These are phyloP conservation scores for Prototheca wickerhamii DNA, from an alignment of 163 green algal species.

Conservation along the genomic window DNA sequence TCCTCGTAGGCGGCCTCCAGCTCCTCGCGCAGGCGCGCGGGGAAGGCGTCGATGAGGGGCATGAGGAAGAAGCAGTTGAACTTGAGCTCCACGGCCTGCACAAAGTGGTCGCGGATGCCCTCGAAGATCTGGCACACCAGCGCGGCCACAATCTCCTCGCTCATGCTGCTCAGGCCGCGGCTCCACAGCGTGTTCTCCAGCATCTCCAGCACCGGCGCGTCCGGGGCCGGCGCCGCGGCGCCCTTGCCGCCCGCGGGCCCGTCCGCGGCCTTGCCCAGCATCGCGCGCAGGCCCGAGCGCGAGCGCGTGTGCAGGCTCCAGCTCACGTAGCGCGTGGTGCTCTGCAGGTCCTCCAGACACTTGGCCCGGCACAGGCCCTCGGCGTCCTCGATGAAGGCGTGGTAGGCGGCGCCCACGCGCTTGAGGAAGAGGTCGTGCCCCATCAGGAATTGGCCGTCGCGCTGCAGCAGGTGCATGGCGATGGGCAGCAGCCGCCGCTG, in stretches of 20 bases:
- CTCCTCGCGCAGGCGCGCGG: slow-evolving; percentile 67
- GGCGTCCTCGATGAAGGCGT: slow-evolving; percentile 68
- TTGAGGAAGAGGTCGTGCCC: slow-evolving; percentile 85
- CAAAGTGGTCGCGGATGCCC: slow-evolving; percentile 76
- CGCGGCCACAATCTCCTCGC: slow-evolving; percentile 82
- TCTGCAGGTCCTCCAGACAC: slow-evolving; percentile 84
- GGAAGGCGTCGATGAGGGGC: slow-evolving; percentile 87
- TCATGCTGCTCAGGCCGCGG: slow-evolving; percentile 68
- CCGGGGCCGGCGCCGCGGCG: background rate
- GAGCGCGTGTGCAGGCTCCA: slow-evolving; percentile 88
- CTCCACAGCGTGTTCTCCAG: slow-evolving; percentile 87
- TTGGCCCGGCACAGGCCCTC: slow-evolving; percentile 40
- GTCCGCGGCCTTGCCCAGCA: slow-evolving; percentile 46
- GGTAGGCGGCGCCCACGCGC: slow-evolving; percentile 62
- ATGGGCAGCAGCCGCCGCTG: slow-evolving; percentile 83
- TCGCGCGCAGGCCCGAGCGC: slow-evolving; percentile 45
- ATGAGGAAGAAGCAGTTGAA: slow-evolving; percentile 99
- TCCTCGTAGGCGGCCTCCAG: slow-evolving; percentile 78
- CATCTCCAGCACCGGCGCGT: slow-evolving; percentile 31
- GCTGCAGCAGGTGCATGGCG: slow-evolving; percentile 64
- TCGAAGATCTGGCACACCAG: slow-evolving; percentile 85
- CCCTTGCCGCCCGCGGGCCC: background rate
- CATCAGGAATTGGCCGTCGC: slow-evolving; percentile 58
- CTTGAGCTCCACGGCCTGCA: slow-evolving; percentile 68
- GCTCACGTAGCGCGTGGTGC: slow-evolving; percentile 84